A percentile compares a stretch with the other conserved stretches of the same genome.
Conservation (phyloP, 2,329 filamentous ascomycete species). For the Scedosporium apiospermum region DNA sequence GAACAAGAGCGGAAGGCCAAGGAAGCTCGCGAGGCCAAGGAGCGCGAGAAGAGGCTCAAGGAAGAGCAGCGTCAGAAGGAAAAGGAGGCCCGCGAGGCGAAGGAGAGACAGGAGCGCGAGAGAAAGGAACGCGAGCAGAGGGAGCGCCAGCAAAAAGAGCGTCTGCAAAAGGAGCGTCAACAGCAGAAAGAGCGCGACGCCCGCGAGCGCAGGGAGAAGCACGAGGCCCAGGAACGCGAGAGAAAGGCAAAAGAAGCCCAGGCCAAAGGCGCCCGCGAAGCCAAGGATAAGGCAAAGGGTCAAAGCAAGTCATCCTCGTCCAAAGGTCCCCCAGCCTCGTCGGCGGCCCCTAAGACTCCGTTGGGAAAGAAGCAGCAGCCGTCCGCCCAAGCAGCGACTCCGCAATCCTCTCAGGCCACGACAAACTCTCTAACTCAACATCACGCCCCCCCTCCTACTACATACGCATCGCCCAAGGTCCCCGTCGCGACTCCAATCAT, state of each 20-base stretch:
- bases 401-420: conserved; percentile 10
- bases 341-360: background rate
- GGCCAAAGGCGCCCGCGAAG: conserved; percentile 38
- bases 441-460: conserved; percentile 45
- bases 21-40: conserved; percentile 40
- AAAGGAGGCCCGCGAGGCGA: conserved; percentile 63
- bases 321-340: background rate
- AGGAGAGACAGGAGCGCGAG: conserved; percentile 59
- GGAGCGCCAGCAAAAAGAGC: conserved; percentile 33
- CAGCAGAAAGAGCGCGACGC: conserved; percentile 38
- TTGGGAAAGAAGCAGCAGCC: conserved; percentile 16
- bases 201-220: conserved; percentile 49
- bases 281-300: conserved; percentile 65
- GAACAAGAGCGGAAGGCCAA: conserved; percentile 77
- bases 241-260: conserved; percentile 85
- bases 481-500: conserved; percentile 70
- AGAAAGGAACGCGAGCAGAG: conserved; percentile 44
- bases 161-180: conserved; percentile 48
- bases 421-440: conserved; percentile 34
- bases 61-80: conserved; percentile 76
- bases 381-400: conserved; percentile 6
- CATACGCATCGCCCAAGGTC: conserved; percentile 69
- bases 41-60: conserved; percentile 74
- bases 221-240: conserved; percentile 37
- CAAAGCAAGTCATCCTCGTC: conserved; percentile 17